A percentile compares a stretch with the other conserved stretches of the same genome.
Conservation (phyloP, 345 rosid species). For the Turnera subulata region DNA sequence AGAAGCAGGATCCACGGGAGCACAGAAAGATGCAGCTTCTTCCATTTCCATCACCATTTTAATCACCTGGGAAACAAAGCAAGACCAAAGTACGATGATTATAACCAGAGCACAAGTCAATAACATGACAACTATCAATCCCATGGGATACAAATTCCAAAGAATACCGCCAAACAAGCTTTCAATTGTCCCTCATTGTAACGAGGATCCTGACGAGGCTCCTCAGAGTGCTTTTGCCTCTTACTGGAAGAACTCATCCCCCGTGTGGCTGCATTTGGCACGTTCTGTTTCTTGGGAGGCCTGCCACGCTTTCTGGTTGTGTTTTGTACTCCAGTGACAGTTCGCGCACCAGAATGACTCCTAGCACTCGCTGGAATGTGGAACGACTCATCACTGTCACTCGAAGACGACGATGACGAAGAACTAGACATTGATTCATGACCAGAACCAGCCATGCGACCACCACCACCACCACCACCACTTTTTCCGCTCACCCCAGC, state of each 20-base stretch:
- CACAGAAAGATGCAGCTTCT: conserved; percentile 16
- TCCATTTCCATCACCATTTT: conserved; percentile 24
- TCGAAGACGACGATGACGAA: conserved; percentile 2
- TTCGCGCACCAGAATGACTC: too few species aligned
- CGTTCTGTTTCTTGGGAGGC: conserved; percentile 4
- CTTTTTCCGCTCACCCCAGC: not conserved
- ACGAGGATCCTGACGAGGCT: conserved; percentile 8
- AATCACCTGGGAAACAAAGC: conserved; percentile 17
- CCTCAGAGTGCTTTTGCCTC: conserved; percentile 6
- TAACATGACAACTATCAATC: too few species aligned
- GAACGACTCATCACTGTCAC: conserved; percentile 2
- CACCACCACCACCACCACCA: not conserved
- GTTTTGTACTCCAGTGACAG: not conserved
- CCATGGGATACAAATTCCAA: too few species aligned
- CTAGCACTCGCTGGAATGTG: not conserved
- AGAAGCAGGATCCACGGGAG: conserved; percentile 24
- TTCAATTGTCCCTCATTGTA: conserved; percentile 14
- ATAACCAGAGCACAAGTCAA: too few species aligned
- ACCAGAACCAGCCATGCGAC: not conserved
- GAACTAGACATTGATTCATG: not conserved
- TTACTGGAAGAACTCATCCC: conserved; percentile 17
- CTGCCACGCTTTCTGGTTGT: not conserved
- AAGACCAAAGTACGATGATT: not conserved
- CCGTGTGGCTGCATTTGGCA: not conserved
- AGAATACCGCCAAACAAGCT: conserved; percentile 17